Evolutionary conservation across 2,329 filamentous ascomycete genomes (phyloP).

Genomic region (Colletotrichum theobromicola): DNA sequence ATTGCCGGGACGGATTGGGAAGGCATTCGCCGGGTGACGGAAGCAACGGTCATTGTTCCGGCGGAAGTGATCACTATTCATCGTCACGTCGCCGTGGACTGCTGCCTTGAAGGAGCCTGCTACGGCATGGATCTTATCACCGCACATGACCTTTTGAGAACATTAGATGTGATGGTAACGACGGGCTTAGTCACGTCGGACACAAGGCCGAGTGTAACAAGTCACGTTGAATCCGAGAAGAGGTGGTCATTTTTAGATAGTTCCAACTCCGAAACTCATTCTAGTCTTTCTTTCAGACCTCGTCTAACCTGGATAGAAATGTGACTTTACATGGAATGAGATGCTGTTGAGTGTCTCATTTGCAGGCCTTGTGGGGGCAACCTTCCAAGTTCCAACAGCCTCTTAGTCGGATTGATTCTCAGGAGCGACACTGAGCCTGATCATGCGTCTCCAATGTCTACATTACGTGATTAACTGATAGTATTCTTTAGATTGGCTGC

Average conservation of each 20-base stretch:
- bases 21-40: neutral
- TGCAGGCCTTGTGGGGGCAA: too few relatives aligned
- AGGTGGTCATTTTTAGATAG: fast-evolving
- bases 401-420: too few relatives aligned
- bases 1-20: neutral
- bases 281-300: neutral
- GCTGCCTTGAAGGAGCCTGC: neutral
- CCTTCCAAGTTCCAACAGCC: too few relatives aligned
- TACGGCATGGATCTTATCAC: neutral
- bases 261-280: neutral
- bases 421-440: too few relatives aligned
- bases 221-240: too few relatives aligned
- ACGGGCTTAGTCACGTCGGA: neutral
- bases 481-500: too few relatives aligned
- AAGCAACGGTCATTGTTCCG: neutral
- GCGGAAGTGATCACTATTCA: neutral
- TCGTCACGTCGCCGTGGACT: neutral
- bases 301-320: too few relatives aligned
- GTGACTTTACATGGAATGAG: too few relatives aligned
- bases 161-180: too few relatives aligned
- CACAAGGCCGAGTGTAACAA: neutral
- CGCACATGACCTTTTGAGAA: neutral
- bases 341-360: too few relatives aligned
- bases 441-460: too few relatives aligned
- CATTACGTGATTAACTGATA: too few relatives aligned